Conservation (phyloP, 768 basidiomycete species). For the Suillus plorans region DNA sequence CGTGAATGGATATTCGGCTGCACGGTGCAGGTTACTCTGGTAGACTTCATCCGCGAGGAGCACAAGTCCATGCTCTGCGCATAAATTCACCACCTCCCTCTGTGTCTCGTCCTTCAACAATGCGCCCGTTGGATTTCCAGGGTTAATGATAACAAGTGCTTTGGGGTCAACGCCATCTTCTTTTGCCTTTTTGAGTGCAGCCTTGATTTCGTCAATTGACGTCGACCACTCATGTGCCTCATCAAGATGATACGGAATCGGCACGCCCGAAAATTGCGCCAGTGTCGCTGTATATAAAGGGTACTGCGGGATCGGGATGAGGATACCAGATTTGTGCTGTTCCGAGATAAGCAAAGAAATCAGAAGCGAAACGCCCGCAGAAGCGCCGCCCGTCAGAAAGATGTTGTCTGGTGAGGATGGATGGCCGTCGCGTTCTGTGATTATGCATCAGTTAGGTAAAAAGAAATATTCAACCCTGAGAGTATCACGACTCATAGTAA, state of each 20-base stretch:
- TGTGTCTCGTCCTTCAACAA: conserved; percentile 74
- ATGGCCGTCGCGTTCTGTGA: conserved; percentile 83
- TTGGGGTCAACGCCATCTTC: conserved; percentile 64
- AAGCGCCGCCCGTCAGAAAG: conserved; percentile 94
- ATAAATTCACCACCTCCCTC: conserved; percentile 74
- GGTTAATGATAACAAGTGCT: conserved; percentile 96
- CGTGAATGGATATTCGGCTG: conserved; percentile 69
- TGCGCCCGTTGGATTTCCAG: conserved; percentile 95
- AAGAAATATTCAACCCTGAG: not conserved
- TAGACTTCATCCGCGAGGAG: conserved; percentile 99
- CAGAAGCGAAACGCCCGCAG: conserved; percentile 87
- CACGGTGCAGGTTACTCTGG: conserved; percentile 85
- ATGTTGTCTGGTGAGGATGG: conserved; percentile 81
- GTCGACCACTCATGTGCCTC: conserved; percentile 85
- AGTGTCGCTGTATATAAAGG: conserved; percentile 96
- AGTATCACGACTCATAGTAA: not conserved
- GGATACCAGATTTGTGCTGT: conserved; percentile 63
- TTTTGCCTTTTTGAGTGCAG: conserved; percentile 63
- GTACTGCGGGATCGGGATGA: conserved; percentile 98
- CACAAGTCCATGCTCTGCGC: conserved; percentile 81
- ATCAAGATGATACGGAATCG: conserved; percentile 88
- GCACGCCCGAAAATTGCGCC: conserved; percentile 76
- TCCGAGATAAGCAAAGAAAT: conserved; percentile 76
- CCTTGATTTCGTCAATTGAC: conserved; percentile 62
- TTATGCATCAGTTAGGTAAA: not conserved